phyloP scores from a whole-genome alignment of 2,329 filamentous ascomycete genomes.

The Ophiostoma perfectum region DNA sequence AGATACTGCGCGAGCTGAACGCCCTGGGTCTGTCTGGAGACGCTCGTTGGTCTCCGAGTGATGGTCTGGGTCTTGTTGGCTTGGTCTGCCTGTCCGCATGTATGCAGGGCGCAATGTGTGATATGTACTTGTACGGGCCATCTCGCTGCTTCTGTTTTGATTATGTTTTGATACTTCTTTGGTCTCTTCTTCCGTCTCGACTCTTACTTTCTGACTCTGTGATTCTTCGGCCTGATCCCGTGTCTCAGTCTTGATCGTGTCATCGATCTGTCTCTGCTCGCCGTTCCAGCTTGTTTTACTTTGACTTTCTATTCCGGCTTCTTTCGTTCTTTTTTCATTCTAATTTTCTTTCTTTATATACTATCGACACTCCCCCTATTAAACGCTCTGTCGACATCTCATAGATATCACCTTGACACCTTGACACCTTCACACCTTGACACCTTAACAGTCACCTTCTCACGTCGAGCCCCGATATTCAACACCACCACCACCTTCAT shows the following conservation, averaged over 20 bases:
- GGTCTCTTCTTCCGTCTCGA: not conserved
- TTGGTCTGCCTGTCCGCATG: not conserved
- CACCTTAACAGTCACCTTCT: not conserved
- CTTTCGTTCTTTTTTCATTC: not conserved
- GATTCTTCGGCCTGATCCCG: not conserved
- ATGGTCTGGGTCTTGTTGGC: not conserved
- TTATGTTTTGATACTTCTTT: not conserved
- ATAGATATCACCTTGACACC: not conserved
- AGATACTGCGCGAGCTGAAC: slow-evolving; percentile 8
- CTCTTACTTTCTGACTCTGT: not conserved
- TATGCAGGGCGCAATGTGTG: not conserved
- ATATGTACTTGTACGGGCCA: slow-evolving; percentile 1
- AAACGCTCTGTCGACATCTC: not conserved
- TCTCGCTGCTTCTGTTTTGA: not conserved
- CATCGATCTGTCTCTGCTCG: not conserved
- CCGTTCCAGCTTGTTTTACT: not conserved
- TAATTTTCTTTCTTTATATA: not conserved
- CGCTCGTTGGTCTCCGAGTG: too few species aligned
- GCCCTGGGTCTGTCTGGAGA: not conserved
- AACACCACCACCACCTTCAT: not conserved
- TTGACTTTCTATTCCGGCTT: not conserved
- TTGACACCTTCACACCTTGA: not conserved
- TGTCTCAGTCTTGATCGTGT: slow-evolving; percentile 4
- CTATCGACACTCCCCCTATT: not conserved
- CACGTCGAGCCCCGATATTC: not conserved